A percentile compares a stretch with the other conserved stretches of the same genome.
Evolutionary conservation across 2,329 filamentous ascomycete species (phyloP).

Genomic region (Cordyceps militaris): DNA sequence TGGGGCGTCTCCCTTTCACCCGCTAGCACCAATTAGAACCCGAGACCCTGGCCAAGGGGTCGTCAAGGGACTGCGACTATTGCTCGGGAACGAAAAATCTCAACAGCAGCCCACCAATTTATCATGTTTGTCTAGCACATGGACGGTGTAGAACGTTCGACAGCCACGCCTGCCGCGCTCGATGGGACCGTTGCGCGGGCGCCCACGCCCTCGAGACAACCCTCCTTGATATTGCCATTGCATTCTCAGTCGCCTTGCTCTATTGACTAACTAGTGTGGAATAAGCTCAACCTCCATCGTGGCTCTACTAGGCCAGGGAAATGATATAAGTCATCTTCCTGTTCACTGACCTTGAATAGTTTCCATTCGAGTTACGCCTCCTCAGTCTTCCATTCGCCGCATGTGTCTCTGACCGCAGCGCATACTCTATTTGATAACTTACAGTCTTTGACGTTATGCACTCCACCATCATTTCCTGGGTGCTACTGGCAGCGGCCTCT

Average conservation of each 20-base stretch:
- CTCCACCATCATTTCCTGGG: conserved; percentile 19
- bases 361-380: background rate
- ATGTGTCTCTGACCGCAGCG: background rate
- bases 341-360: background rate
- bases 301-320: background rate
- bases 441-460: conserved; percentile 18
- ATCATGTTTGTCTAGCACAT: background rate
- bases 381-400: background rate
- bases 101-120: background rate
- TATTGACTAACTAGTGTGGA: conserved; percentile 2
- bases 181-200: background rate
- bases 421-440: conserved; percentile 5
- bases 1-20: background rate
- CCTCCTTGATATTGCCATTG: conserved; percentile 16
- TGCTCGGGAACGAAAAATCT: background rate
- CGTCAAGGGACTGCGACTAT: background rate
- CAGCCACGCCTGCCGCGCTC: background rate
- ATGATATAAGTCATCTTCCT: conserved; percentile 1
- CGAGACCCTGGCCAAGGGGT: background rate
- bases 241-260: conserved; percentile 8
- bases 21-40: background rate
- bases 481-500: conserved; percentile 21
- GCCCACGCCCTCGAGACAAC: background rate
- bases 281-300: background rate
- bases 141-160: background rate